These are phyloP conservation scores for Blastobotrys serpentis DNA, from an alignment of 1,139 yeast species.

Conservation along the genomic window DNA sequence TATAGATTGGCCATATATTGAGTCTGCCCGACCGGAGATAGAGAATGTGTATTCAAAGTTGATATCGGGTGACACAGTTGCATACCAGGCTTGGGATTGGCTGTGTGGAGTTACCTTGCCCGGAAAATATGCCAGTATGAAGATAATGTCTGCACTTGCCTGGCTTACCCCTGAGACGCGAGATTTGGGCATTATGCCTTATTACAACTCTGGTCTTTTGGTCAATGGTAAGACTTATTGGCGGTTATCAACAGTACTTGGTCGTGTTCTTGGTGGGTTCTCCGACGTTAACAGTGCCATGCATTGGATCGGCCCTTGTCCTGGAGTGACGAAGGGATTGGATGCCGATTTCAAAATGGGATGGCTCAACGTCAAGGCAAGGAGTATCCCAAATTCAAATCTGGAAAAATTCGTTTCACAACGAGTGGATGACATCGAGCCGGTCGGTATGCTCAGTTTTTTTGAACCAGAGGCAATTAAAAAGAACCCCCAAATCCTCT, in stretches of 20 bases:
- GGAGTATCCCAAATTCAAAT: not conserved
- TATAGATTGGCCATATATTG: not conserved
- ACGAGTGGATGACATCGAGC: not conserved
- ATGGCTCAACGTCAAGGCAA: not conserved
- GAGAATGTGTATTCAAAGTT: not conserved
- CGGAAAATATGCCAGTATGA: conserved; percentile 3
- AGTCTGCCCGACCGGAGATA: not conserved
- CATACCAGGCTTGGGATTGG: not conserved
- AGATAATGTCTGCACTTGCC: not conserved
- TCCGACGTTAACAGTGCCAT: not conserved
- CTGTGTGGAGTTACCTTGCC: not conserved
- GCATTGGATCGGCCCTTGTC: not conserved
- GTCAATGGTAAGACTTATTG: not conserved
- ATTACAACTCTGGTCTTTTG: not conserved
- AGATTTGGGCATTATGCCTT: not conserved
- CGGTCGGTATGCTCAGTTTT: not conserved
- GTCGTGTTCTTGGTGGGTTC: not conserved
- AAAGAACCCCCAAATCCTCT: not conserved
- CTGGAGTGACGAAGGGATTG: not conserved
- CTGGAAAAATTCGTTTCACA: not conserved
- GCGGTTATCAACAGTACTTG: not conserved
- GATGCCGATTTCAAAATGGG: not conserved
- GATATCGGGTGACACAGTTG: not conserved
- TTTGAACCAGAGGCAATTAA: not conserved
- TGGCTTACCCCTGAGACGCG: not conserved